Evolutionary conservation across 108 stramenopile genomes (phyloP).

Genomic region (Nitzschia sp.): DNA sequence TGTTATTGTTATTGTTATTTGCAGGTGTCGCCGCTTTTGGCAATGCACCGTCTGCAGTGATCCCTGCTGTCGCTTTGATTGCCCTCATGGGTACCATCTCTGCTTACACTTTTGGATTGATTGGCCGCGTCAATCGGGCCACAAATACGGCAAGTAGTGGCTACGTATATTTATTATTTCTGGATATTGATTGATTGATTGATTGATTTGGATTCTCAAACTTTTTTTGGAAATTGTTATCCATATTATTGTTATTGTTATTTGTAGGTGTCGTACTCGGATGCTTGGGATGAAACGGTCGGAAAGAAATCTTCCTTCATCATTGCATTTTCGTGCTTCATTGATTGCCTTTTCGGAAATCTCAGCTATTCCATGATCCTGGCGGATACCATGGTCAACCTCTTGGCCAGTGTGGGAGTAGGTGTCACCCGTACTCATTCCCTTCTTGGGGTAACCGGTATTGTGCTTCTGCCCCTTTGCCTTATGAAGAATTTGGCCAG

Average conservation of each 20-base stretch:
- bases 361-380: slow-evolving; percentile 95
- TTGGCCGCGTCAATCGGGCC: slow-evolving; percentile 75
- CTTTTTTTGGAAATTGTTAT: too few species aligned
- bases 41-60: slow-evolving; percentile 84
- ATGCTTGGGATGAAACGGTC: slow-evolving; percentile 91
- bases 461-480: slow-evolving; percentile 90
- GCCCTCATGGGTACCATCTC: slow-evolving; percentile 74
- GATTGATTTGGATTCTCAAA: too few species aligned
- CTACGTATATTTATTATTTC: too few species aligned
- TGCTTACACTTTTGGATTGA: slow-evolving; percentile 90
- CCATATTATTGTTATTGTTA: too few species aligned
- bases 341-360: slow-evolving; percentile 80
- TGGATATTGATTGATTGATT: too few species aligned
- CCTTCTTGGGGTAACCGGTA: slow-evolving; percentile 66
- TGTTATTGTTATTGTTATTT: slow-evolving; percentile 55
- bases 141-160: too few species aligned
- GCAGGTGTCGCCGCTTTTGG: slow-evolving; percentile 92
- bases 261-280: slow-evolving; percentile 82
- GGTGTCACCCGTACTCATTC: slow-evolving; percentile 55
- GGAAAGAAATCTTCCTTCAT: slow-evolving; percentile 67
- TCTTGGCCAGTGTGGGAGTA: slow-evolving; percentile 71
- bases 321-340: slow-evolving; percentile 70
- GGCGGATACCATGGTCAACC: slow-evolving; percentile 78
- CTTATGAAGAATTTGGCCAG: slow-evolving; percentile 83
- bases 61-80: slow-evolving; percentile 85